These are phyloP conservation scores for Davidsoniella neocaledoniae DNA, from an alignment of 2,329 filamentous ascomycete species.

Conservation along the genomic window DNA sequence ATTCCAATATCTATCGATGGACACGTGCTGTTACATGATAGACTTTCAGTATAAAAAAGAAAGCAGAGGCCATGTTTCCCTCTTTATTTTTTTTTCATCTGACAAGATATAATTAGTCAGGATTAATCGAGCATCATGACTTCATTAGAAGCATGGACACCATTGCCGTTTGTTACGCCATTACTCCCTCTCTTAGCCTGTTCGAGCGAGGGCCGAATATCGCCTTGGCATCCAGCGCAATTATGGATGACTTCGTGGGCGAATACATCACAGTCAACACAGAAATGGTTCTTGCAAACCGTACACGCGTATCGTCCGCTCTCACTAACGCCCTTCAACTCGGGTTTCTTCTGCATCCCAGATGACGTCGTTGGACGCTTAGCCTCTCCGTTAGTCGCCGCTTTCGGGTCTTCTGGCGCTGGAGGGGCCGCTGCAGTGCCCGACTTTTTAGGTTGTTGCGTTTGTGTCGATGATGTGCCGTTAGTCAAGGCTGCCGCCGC, in stretches of 20 bases:
- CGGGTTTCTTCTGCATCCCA: constrained; percentile 9
- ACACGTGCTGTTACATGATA: too few relatives aligned
- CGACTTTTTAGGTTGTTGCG: neutral
- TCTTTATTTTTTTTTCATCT: too few relatives aligned
- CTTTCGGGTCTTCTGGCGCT: neutral
- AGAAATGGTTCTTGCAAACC: constrained; percentile 81
- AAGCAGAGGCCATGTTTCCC: too few relatives aligned
- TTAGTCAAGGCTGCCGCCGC: constrained; percentile 10
- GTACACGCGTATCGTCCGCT: constrained; percentile 78
- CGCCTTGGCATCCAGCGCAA: constrained; percentile 71
- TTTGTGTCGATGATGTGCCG: neutral
- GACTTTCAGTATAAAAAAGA: too few relatives aligned
- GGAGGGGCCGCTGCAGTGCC: neutral
- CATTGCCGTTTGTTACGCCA: constrained; percentile 1
- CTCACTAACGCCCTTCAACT: constrained; percentile 56
- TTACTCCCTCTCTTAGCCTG: constrained; percentile 14
- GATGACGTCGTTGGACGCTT: neutral
- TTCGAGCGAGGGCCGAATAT: constrained; percentile 20
- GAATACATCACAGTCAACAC: constrained; percentile 94
- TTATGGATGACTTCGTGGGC: constrained; percentile 91
- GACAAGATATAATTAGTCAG: too few relatives aligned
- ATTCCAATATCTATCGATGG: too few relatives aligned
- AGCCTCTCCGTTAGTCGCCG: neutral
- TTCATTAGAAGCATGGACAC: constrained; percentile 19
- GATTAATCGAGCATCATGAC: constrained; percentile 28